Base-by-base conservation (phyloP, 148 eudicot genomes). In the Heliosperma pusillum region DNA sequence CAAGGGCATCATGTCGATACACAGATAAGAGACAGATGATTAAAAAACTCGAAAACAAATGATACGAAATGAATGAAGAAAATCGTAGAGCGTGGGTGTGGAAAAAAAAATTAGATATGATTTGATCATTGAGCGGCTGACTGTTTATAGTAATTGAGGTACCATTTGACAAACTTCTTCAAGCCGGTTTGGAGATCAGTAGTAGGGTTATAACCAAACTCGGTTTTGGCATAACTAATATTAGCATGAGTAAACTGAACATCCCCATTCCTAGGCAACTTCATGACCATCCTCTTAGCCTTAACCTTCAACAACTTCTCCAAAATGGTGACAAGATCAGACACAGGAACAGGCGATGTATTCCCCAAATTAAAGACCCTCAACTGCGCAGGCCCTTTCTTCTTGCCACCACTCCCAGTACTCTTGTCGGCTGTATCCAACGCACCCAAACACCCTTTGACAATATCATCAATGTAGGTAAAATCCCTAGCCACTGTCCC, bases 351-450 rank as follows among this genome's bases (percentile, higher is more conserved):
- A 24, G 97, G 97, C 1, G 97, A 89, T 3, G 97, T 91, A 57
- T 91, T 91, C 71, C 97, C 97, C 86, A 91, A 85, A 83, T 91
- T 91, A 20, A 80, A 91, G 42, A 91, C 93, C 72, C 97, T 70
- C 73, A 91, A 80, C 30, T 91, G 97, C 29, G 97, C 97, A 3
- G 93, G 73, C 26, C 88, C 87, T 10, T 72, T 87, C 81, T 91
- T 91, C 81, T 85, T 91, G 30, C 96, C 96, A 45, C 96, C 96
- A 74, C 89, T 91, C 22, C 96, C 96, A 17, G 96, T 91, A 78
- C 96, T 91, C 80, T 91, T 89, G 83, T 91, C 86, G 2, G 96
- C 92, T 3, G 96, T 91, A 76, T 91, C 96, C 82, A 91, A 80
- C 9, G 96, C 88, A 27, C 85, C 93, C 74, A 91, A 82, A 86